Evolutionary conservation across 257 asterid species (phyloP), one percentile per base, ranked within the genome.

Genomic region (Ophiorrhiza pumila): DNA sequence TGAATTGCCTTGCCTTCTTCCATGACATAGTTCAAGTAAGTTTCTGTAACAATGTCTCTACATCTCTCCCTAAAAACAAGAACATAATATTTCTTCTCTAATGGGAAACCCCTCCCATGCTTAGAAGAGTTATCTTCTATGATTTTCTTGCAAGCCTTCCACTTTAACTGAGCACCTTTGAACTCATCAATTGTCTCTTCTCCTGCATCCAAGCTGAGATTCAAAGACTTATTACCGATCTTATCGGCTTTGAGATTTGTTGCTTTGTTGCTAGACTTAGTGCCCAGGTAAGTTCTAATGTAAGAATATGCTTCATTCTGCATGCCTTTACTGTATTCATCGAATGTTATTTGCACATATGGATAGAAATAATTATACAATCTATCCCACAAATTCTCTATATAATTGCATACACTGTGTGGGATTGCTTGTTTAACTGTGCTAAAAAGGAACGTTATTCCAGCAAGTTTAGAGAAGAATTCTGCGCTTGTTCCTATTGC

Each of bases 251-350:
- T 71, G 31, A 77, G 74, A 9, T 57, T 25, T 25, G 35, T 77
- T 1, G 73, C 80, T 46, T 65, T 64, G 4, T 34, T 18, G 47
- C 76, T 49, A 18, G 77, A 71, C 58, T 77, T 64, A 4, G 41
- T 39, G 25, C 46, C 67, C 4, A 77, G 77, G 69, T 72, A 78
- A 5, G 70, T 49, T 17, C 72, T 74, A 15, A 78, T 78, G 25
- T 68, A 66, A 0, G 31, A n/a, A 31, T 77, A 63, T 53, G 76
- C 76, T 4, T 53, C 73, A 29, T 62, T 71, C 0, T 73, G 14
- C 23, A 25, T 12, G 8, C 37, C 64, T 0, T 41, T 55, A 5
- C 32, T 13, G 39, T 62, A 74, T 27, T 79, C 82, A 3, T n/a
- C 25, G 34, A 61, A 62, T 4, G 32, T 59, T 9, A 77, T 56